Evolutionary conservation across 331 rosid genomes (phyloP), one percentile per base, ranked within the genome.

Genomic region (Ulmus americana): DNA sequence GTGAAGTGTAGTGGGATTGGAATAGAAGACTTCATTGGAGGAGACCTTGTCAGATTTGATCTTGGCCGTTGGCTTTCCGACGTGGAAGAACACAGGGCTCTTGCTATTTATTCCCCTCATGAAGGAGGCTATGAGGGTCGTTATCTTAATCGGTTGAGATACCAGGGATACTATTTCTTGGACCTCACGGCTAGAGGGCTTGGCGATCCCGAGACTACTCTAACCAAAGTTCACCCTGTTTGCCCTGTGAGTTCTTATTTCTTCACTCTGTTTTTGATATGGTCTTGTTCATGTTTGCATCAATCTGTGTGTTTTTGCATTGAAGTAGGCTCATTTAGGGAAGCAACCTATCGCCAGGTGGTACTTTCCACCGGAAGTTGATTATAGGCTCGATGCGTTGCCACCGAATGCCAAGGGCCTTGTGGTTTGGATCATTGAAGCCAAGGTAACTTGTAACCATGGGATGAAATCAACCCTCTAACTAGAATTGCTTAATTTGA

Each of bases 121-220:
- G 98, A 92, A 39, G 97, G 97, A 28, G 98, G 98, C n/a, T 92
- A 89, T 28, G 97, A 92, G 77, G 98, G 98, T 0, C 88, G 98
- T 0, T 89, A 92, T 69, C 76, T 86, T 5, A 85, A 72, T 0
- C 87, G 97, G 12, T 85, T 92, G 9, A 75, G 55, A 11, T 82
- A 84, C 54, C 90, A 89, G 20, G 98, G 98, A 2, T 92, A 92
- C 82, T 89, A 92, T 59, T 92, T 92, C 69, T 94, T 92, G 2
- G 95, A 92, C 65, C 89, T 92, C 11, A 61, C 86, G 0, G 95
- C 97, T 39, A 81, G 98, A 50, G 96, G 98, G 43, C 94, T 92
- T 5, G 98, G 98, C 63, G 98, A 92, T 61, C 98, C 95, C 12
- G 98, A 92, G 75, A 83, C 98, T 50, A 83, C 91, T 20, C 95